Base-by-base conservation (phyloP, 345 rosid species). In the Rhizophora mangle region DNA sequence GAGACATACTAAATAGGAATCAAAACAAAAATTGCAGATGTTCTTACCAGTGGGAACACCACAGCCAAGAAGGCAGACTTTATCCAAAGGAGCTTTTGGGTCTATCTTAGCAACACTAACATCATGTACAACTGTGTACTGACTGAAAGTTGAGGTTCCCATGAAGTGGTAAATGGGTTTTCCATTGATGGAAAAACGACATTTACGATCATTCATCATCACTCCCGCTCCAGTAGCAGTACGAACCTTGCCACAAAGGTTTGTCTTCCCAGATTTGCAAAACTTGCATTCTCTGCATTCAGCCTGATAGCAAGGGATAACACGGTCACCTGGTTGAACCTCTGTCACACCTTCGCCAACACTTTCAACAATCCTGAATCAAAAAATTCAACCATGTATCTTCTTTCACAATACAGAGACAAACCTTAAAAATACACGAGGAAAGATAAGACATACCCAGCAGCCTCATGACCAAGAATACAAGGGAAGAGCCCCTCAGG, bases 21-120 rank as follows among this genome's bases (percentile, higher is more conserved):
- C 30, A 6, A 56, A 56, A 56, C 60, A 56, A 13, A 43, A 43
- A 13, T 43, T 9, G 8, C 18, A 43, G 49, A 13, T 43, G 5
- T 64, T 15, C 81, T 71, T 82, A 88, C 99, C 99, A 64, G 99
- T 96, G 52, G 99, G 87, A 85, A 96, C 94, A 83, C 99, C 99
- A 85, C 99, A 92, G 5, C 98, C 99, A 81, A 96, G 98, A 74
- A 96, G 99, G 84, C 98, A 90, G 3, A 96, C 98, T 89, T 92
- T 96, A 0, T 96, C 97, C 84, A 96, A 74, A 67, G 98, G 99
- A 79, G 99, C 99, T 54, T 75, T 47, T 26, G 95, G 95, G 73
- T 96, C 96, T 54, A 96, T 79, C 81, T 92, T 96, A 4, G 99
- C 99, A 55, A 96, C 99, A 62, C 99, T 96, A 58, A 96, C 97